These are phyloP conservation scores for Agaricus bisporus DNA, from an alignment of 768 basidiomycete genomes.

Conservation along the genomic window DNA sequence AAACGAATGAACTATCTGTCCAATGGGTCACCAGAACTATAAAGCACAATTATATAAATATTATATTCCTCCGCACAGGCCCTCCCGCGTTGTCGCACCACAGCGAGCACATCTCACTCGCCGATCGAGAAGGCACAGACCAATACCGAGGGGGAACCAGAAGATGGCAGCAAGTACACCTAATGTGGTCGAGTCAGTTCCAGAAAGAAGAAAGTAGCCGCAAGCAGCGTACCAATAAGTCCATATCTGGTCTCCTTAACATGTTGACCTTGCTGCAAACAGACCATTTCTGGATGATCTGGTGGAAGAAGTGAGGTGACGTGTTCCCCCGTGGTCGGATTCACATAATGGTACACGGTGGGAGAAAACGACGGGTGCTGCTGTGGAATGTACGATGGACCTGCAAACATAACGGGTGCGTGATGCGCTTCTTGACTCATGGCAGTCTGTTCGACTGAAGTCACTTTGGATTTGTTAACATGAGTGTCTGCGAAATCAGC, in stretches of 20 bases:
- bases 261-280: slow-evolving; percentile 74
- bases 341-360: slow-evolving; percentile 62
- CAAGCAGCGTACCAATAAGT: slow-evolving; percentile 49
- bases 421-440: neutral
- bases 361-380: slow-evolving; percentile 34
- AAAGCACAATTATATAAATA: neutral
- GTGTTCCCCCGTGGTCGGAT: slow-evolving; percentile 52
- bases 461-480: neutral
- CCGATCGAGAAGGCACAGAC: slow-evolving; percentile 71
- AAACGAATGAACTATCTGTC: too few relatives aligned
- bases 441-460: neutral
- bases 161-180: slow-evolving; percentile 77
- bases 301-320: slow-evolving; percentile 66
- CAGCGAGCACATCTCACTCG: slow-evolving; percentile 57
- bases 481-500: neutral
- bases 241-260: slow-evolving; percentile 59
- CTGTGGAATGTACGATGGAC: slow-evolving; percentile 22
- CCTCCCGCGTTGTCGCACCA: slow-evolving; percentile 35
- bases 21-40: too few relatives aligned
- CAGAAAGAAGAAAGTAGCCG: neutral
- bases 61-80: slow-evolving; percentile 29
- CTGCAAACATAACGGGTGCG: slow-evolving; percentile 7
- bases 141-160: slow-evolving; percentile 84
- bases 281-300: slow-evolving; percentile 78
- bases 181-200: slow-evolving; percentile 19